A percentile compares a stretch with the other conserved stretches of the same genome.
Evolutionary conservation across 2,329 filamentous ascomycete species (phyloP).

Genomic region (Xylaria sp.): DNA sequence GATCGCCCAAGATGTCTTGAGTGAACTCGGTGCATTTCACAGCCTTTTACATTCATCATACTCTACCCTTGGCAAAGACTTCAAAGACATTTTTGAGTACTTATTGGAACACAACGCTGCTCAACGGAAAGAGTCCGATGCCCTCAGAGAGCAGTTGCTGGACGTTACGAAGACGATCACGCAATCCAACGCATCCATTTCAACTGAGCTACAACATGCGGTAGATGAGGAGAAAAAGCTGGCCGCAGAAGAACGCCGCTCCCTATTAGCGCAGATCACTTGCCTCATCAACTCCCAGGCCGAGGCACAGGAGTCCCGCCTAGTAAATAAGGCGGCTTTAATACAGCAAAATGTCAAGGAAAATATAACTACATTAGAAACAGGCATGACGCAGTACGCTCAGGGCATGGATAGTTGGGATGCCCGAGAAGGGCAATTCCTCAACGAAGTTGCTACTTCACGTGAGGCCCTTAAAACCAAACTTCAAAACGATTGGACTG

Average conservation of each 20-base stretch:
- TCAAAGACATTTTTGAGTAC: conserved; percentile 86
- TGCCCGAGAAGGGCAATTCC: conserved; percentile 72
- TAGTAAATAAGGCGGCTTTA: conserved; percentile 70
- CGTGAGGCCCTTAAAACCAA: conserved; percentile 82
- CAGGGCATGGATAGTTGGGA: conserved; percentile 81
- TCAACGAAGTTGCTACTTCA: conserved; percentile 77
- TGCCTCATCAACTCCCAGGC: conserved; percentile 79
- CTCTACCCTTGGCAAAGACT: conserved; percentile 82
- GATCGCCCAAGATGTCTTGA: conserved; percentile 89
- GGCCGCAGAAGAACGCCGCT: conserved; percentile 77
- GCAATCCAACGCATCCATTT: conserved; percentile 73
- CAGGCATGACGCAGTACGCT: conserved; percentile 72
- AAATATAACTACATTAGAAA: conserved; percentile 73
- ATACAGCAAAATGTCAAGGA: conserved; percentile 73
- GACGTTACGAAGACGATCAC: conserved; percentile 75
- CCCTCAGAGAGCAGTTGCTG: conserved; percentile 77
- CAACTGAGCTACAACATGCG: conserved; percentile 73
- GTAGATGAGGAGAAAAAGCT: conserved; percentile 81
- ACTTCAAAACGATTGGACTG: conserved; percentile 87
- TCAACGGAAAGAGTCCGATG: conserved; percentile 81
- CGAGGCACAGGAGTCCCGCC: conserved; percentile 76
- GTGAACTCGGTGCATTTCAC: conserved; percentile 87
- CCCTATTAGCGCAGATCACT: conserved; percentile 80
- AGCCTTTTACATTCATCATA: conserved; percentile 86
- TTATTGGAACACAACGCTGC: conserved; percentile 77